These are phyloP conservation scores for Sporothrix phasma DNA, from an alignment of 2,329 filamentous ascomycete species.

Conservation along the genomic window DNA sequence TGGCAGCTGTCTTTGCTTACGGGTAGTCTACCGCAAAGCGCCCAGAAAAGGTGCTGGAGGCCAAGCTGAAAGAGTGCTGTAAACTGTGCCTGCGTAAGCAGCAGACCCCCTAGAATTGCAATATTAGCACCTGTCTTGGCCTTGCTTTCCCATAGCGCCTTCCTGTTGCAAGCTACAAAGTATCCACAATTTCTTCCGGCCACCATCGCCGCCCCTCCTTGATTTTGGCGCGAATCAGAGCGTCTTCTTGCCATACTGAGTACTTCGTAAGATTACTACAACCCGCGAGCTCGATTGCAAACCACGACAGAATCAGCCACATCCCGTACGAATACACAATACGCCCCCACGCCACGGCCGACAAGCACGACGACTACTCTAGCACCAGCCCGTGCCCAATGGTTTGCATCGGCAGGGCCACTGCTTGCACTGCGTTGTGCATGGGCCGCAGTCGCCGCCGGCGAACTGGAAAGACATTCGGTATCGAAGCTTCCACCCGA, in stretches of 20 bases:
- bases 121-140: not conserved
- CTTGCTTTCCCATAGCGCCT: not conserved
- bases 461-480: not conserved
- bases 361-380: not conserved
- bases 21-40: not conserved
- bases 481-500: not conserved
- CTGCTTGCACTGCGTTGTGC: slow-evolving; percentile 12
- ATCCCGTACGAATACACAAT: not conserved
- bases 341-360: not conserved
- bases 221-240: not conserved
- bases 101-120: not conserved
- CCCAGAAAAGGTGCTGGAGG: not conserved
- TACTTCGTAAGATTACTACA: not conserved
- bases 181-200: not conserved
- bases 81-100: not conserved
- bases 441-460: not conserved
- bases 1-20: not conserved
- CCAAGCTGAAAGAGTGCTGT: not conserved
- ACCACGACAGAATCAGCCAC: not conserved
- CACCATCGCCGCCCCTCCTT: not conserved
- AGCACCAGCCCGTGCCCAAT: not conserved
- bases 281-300: not conserved
- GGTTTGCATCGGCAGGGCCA: slow-evolving; percentile 5
- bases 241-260: not conserved
- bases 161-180: not conserved